Conservation (phyloP, 1,139 yeast genomes). For the Pichia sp. region DNA sequence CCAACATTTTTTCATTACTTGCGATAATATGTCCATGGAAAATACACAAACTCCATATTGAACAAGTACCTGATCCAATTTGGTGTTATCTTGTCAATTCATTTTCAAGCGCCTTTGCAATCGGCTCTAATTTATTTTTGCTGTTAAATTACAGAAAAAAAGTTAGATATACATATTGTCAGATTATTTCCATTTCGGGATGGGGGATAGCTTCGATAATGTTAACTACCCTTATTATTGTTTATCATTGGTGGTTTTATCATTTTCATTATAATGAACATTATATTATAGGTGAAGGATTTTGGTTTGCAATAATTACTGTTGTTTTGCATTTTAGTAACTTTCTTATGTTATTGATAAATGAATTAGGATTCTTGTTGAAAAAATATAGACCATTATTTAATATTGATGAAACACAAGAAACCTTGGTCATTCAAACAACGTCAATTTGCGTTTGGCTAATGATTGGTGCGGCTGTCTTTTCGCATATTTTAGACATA, state of each 20-base stretch:
- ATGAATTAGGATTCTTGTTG: conserved; percentile 53
- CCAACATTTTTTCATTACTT: conserved; percentile 65
- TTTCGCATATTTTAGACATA: conserved; percentile 36
- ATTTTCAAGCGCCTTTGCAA: conserved; percentile 56
- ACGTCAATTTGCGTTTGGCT: conserved; percentile 63
- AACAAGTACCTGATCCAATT: conserved; percentile 34
- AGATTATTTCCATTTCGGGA: conserved; percentile 52
- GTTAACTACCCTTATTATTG: conserved; percentile 43
- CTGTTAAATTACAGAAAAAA: conserved; percentile 60
- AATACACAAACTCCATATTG: conserved; percentile 23
- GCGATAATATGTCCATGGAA: conserved; percentile 75
- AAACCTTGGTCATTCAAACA: conserved; percentile 67
- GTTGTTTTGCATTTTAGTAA: conserved; percentile 54
- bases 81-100: conserved; percentile 52
- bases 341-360: conserved; percentile 44
- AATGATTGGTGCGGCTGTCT: conserved; percentile 60
- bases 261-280: conserved; percentile 14
- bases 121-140: conserved; percentile 58
- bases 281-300: conserved; percentile 51
- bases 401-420: conserved; percentile 59
- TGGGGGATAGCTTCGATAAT: conserved; percentile 55
- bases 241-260: conserved; percentile 23
- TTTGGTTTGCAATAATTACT: conserved; percentile 70
- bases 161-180: conserved; percentile 52
- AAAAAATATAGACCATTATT: conserved; percentile 63